These are phyloP conservation scores for Diplodia mutila DNA, from an alignment of 2,329 filamentous ascomycete genomes.

Conservation along the genomic window DNA sequence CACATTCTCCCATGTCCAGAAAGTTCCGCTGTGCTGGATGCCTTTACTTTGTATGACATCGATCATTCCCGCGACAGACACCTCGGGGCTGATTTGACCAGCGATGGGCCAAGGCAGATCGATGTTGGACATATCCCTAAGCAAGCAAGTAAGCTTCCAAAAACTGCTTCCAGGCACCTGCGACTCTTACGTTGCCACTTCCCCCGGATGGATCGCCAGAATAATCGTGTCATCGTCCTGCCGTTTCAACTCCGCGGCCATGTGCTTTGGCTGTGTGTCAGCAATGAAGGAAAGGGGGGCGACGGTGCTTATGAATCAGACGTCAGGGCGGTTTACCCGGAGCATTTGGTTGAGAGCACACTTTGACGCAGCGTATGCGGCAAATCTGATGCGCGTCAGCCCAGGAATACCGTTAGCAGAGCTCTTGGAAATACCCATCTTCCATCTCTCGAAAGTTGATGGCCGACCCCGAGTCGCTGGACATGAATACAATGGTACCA, in stretches of 20 bases:
- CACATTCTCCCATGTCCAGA: conserved; percentile 61
- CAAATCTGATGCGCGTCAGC: conserved; percentile 45
- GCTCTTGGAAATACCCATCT: conserved; percentile 47
- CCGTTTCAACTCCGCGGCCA: conserved; percentile 59
- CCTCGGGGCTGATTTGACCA: conserved; percentile 55
- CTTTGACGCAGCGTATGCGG: conserved; percentile 61
- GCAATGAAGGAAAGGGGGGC: background rate
- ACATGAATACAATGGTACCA: conserved; percentile 60
- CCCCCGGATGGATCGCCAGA: conserved; percentile 61
- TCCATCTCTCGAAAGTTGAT: conserved; percentile 57
- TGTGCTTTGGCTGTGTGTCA: conserved; percentile 43
- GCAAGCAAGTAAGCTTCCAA: background rate
- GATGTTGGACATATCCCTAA: conserved; percentile 58
- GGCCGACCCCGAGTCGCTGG: conserved; percentile 60
- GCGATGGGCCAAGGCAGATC: conserved; percentile 57
- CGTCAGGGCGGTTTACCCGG: conserved; percentile 33
- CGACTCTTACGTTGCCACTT: conserved; percentile 54
- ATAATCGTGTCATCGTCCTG: conserved; percentile 55
- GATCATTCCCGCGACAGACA: conserved; percentile 57
- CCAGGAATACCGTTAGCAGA: conserved; percentile 4
- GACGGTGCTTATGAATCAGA: background rate
- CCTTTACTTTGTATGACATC: conserved; percentile 55
- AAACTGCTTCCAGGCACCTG: background rate
- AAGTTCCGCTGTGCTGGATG: conserved; percentile 56
- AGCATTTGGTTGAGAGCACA: conserved; percentile 61